Evolutionary conservation across 306 rosid species (phyloP).

Genomic region (Prunus armeniaca): DNA sequence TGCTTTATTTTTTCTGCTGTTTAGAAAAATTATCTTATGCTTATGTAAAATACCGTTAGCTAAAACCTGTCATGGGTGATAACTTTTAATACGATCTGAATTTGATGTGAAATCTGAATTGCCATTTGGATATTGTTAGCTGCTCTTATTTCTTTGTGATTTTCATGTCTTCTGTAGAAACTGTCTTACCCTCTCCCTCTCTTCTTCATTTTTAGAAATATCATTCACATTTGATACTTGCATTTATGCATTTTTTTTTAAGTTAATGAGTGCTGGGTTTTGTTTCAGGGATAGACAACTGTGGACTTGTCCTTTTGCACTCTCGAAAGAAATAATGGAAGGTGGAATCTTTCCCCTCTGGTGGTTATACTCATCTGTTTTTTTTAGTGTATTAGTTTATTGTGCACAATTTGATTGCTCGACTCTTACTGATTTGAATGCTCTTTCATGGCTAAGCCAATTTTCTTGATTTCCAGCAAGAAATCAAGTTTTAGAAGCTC

Average conservation of each 20-base stretch:
- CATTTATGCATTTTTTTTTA: not conserved
- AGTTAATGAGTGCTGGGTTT: not conserved
- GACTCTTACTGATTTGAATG: not conserved
- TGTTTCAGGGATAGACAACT: not conserved
- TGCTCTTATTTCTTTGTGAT: not conserved
- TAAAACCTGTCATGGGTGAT: not conserved
- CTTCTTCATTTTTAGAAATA: not conserved
- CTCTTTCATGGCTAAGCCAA: not conserved
- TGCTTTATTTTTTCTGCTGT: not conserved
- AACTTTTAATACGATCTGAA: not conserved
- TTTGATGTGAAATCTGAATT: too few relatives aligned
- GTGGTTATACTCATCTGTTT: not conserved
- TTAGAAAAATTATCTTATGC: not conserved
- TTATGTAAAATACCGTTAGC: not conserved
- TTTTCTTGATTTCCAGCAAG: too few relatives aligned
- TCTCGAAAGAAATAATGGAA: not conserved
- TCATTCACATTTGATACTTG: not conserved
- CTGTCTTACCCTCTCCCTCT: too few relatives aligned
- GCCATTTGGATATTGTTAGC: too few relatives aligned
- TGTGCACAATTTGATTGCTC: slow-evolving; percentile 2
- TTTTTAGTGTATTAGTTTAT: not conserved
- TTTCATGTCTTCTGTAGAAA: not conserved
- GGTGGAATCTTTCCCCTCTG: not conserved
- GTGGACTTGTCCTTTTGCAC: not conserved
- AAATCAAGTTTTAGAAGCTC: too few relatives aligned